phyloP scores from a whole-genome alignment of 2,329 filamentous ascomycete genomes.

The Nannizziopsis barbatae region DNA sequence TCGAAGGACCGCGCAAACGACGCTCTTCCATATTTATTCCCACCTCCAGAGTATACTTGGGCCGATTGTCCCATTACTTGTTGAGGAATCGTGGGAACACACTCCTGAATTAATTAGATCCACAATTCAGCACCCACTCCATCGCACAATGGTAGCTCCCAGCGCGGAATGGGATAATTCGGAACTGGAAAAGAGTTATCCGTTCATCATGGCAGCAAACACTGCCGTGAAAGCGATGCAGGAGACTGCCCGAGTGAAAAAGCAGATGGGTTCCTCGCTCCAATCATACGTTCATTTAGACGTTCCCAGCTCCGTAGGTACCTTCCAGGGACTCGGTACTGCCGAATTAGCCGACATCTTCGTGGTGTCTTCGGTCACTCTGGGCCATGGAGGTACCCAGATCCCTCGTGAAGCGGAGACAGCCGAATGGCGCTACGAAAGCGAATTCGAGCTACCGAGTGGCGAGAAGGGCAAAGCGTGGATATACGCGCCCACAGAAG shows the following conservation, averaged over 20 bases:
- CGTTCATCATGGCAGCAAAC: conserved; percentile 41
- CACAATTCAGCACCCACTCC: conserved; percentile 36
- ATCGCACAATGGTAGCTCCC: conserved; percentile 27
- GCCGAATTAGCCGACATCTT: conserved; percentile 53
- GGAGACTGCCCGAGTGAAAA: conserved; percentile 60
- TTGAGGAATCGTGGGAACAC: conserved; percentile 74
- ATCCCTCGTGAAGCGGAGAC: conserved; percentile 21
- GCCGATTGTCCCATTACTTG: conserved; percentile 68
- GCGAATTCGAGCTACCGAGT: conserved; percentile 30
- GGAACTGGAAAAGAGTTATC: conserved; percentile 39
- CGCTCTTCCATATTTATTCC: conserved; percentile 52
- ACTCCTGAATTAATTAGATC: conserved; percentile 54
- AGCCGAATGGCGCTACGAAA: conserved; percentile 35
- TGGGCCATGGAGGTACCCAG: conserved; percentile 32
- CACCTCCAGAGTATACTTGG: conserved; percentile 67
- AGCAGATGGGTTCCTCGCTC: conserved; percentile 67
- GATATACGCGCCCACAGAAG: conserved; percentile 39
- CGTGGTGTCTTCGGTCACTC: conserved; percentile 54
- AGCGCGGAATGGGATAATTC: conserved; percentile 31
- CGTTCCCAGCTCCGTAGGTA: conserved; percentile 18
- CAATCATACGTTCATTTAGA: conserved; percentile 55
- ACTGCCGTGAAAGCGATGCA: conserved; percentile 61
- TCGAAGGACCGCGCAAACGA: conserved; percentile 45
- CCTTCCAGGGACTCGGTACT: conserved; percentile 24
- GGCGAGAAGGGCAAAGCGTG: conserved; percentile 27